A percentile compares a stretch with the other conserved stretches of the same genome.
Conservation (phyloP, 345 rosid genomes). For the Pseudoturritis turrita region DNA sequence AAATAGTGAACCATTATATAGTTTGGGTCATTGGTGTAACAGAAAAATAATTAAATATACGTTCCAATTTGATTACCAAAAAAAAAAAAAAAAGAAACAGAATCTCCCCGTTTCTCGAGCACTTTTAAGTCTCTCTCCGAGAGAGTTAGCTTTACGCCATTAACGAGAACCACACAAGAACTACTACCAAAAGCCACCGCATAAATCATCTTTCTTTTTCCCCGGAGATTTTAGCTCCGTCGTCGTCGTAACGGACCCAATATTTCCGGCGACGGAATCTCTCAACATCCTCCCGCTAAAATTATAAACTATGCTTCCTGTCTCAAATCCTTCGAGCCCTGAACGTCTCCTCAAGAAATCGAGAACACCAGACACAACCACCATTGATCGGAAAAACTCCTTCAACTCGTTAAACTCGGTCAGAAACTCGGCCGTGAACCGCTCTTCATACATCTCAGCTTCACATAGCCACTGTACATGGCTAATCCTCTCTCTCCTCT, state of each 20-base stretch:
- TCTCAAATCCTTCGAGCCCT: conserved; percentile 42
- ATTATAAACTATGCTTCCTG: conserved; percentile 43
- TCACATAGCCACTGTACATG: conserved; percentile 48
- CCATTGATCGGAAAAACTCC: conserved; percentile 41
- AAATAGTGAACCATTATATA: not conserved
- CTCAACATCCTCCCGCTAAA: not conserved
- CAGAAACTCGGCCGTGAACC: conserved; percentile 14
- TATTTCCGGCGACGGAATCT: conserved; percentile 28
- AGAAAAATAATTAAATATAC: conserved; percentile 7
- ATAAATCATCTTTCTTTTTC: not conserved
- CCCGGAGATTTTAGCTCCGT: conserved; percentile 10
- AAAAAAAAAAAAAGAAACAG: not conserved
- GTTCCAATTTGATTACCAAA: not conserved
- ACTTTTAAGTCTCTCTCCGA: conserved; percentile 11
- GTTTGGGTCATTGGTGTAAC: not conserved
- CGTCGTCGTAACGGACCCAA: conserved; percentile 15
- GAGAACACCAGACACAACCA: conserved; percentile 25
- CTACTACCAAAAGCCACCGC: not conserved
- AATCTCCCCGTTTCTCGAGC: conserved; percentile 25
- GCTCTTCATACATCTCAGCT: conserved; percentile 34
- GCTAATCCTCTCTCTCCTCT: conserved; percentile 53
- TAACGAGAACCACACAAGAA: conserved; percentile 20
- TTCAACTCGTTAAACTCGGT: conserved; percentile 31
- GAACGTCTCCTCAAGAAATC: conserved; percentile 35
- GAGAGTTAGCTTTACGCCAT: conserved; percentile 23